phyloP scores from a whole-genome alignment of 306 rosid genomes.

The Datisca glomerata region DNA sequence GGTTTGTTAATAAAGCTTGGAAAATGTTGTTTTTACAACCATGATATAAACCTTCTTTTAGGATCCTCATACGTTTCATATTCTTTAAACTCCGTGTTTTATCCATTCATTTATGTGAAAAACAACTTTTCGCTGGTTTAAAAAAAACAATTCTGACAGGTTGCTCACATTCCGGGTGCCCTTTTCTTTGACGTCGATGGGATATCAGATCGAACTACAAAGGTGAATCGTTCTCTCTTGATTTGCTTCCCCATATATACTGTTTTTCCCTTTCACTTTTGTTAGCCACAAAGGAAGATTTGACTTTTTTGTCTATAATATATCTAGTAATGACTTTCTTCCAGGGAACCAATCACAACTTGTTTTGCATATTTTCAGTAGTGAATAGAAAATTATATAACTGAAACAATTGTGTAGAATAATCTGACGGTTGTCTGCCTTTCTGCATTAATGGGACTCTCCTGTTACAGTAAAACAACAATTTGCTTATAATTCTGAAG shows the following conservation, averaged over 20 bases:
- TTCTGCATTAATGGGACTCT: too few relatives aligned
- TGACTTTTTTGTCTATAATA: background rate
- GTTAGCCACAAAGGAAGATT: too few relatives aligned
- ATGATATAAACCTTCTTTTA: too few relatives aligned
- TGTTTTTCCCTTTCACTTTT: background rate
- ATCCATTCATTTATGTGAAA: background rate
- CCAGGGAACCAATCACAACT: too few relatives aligned
- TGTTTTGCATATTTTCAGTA: too few relatives aligned
- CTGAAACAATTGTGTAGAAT: background rate
- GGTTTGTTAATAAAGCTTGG: too few relatives aligned
- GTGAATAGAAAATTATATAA: too few relatives aligned
- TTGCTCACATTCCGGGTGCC: constrained; percentile 98
- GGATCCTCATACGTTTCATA: background rate
- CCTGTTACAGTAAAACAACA: too few relatives aligned
- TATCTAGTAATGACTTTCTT: background rate
- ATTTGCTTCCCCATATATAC: background rate
- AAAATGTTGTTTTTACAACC: too few relatives aligned
- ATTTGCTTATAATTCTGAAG: too few relatives aligned
- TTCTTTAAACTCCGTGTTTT: background rate
- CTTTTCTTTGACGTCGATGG: constrained; percentile 97
- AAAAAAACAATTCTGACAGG: constrained; percentile 46
- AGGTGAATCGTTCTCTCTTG: constrained; percentile 33
- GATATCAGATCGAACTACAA: constrained; percentile 59
- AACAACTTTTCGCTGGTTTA: too few relatives aligned
- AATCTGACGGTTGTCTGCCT: too few relatives aligned